Percentiles rank a stretch among this genome's conserved stretches.
Conservation (phyloP, 768 basidiomycete genomes). For the Amanita exitialis region DNA sequence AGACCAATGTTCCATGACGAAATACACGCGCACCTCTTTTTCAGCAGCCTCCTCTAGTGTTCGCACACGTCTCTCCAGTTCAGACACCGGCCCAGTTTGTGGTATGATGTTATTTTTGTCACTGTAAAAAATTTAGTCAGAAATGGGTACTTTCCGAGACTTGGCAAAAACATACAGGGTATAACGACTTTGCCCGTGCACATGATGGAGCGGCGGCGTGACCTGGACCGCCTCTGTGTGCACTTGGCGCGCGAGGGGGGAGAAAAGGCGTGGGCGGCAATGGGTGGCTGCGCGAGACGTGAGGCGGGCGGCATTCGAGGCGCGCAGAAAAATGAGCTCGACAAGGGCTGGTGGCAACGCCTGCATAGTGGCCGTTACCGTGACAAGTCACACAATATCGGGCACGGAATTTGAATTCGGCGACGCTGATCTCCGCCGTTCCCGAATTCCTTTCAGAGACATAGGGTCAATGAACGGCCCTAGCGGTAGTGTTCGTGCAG, state of each 20-base stretch:
- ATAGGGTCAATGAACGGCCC: too few relatives aligned
- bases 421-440: too few relatives aligned
- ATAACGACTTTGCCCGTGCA: not conserved
- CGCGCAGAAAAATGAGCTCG: too few relatives aligned
- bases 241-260: not conserved
- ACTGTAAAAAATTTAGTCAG: conserved; percentile 1
- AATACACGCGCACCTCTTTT: not conserved
- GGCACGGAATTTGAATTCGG: too few relatives aligned
- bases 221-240: not conserved
- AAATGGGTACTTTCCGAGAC: not conserved
- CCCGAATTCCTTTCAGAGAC: too few relatives aligned
- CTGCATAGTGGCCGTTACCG: too few relatives aligned
- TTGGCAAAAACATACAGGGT: not conserved
- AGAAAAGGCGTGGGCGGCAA: not conserved
- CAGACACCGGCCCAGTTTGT: not conserved
- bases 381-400: too few relatives aligned
- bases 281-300: too few relatives aligned
- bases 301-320: too few relatives aligned
- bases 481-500: too few relatives aligned
- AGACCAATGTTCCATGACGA: not conserved
- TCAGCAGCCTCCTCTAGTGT: not conserved
- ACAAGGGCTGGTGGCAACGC: too few relatives aligned
- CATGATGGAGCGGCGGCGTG: not conserved
- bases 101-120: not conserved
- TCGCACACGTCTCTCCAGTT: conserved; percentile 5